Evolutionary conservation across 768 basidiomycete genomes (phyloP), one percentile per base, ranked within the genome.

Genomic region (Trametes cinnabarina): DNA sequence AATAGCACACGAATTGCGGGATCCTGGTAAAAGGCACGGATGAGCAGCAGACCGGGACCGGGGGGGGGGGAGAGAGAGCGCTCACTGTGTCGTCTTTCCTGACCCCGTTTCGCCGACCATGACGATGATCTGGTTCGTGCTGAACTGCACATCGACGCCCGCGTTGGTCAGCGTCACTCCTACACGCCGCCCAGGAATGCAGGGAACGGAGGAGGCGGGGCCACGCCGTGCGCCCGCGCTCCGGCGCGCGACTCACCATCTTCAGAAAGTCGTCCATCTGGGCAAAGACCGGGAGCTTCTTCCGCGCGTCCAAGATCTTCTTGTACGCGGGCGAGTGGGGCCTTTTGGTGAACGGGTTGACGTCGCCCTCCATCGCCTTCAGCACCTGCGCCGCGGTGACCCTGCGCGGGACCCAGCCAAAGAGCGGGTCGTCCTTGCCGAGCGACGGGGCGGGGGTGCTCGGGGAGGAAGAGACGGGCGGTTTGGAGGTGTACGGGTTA

Each of bases 81-180:
- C 90, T 71, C 70, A 92, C 89, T 98, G 94, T 22, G 94, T 96
- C 0, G 94, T 97, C 78, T 96, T 98, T 34, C 94, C 95, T 23
- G 92, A 90, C 10, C 94, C 95, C 0, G 95, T 97, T 77, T 97
- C 95, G 66, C 95, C 91, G 58, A 92, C 89, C 84, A 94, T 88
- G 60, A 94, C 83, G 39, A 90, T 87, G 62, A 97, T 88, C 76
- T 96, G 94, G 71, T 93, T 84, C 65, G 83, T 74, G 55, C 68
- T 82, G 74, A 90, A 92, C 86, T 88, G 12, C 30, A 6, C 30
- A 12, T 32, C 7, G 7, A 12, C 30, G 30, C 12, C n/a, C n/a
- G n/a, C n/a, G n/a, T n/a, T n/a, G n/a, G n/a, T n/a, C n/a, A n/a
- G n/a, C n/a, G n/a, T n/a, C n/a, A n/a, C n/a, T n/a, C n/a, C n/a